phyloP scores from a whole-genome alignment of 306 rosid species.

The Fragaria iinumae region DNA sequence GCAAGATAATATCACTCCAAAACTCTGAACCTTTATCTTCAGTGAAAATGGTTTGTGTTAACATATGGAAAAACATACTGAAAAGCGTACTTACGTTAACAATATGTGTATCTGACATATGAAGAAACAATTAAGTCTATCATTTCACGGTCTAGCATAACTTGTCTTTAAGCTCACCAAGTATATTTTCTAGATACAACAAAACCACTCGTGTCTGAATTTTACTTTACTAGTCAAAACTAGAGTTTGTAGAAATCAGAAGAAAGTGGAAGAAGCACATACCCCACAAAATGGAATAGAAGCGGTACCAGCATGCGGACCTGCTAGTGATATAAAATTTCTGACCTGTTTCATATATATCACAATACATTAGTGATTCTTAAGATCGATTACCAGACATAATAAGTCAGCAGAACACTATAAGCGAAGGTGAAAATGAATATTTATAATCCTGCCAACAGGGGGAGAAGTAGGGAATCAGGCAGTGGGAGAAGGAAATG shows the following conservation, averaged over 20 bases:
- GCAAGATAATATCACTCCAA: not conserved
- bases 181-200: conserved; percentile 1
- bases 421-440: not conserved
- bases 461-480: not conserved
- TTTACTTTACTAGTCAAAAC: not conserved
- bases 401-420: not conserved
- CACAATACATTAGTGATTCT: not conserved
- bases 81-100: not conserved
- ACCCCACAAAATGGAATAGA: conserved; percentile 67
- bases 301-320: conserved; percentile 80
- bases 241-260: not conserved
- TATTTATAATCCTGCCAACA: not conserved
- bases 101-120: not conserved
- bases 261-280: conserved; percentile 37
- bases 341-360: conserved; percentile 49
- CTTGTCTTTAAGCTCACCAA: not conserved
- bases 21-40: not conserved
- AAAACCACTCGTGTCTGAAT: not conserved
- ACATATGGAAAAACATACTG: not conserved
- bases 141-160: not conserved
- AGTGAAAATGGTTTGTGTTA: not conserved
- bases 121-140: not conserved
- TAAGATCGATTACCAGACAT: not conserved
- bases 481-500: not conserved
- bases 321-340: conserved; percentile 70